A percentile compares a stretch with the other conserved stretches of the same genome.
Conservation (phyloP, 192 early-diverging fungal genomes). For the Coemansia javaensis region DNA sequence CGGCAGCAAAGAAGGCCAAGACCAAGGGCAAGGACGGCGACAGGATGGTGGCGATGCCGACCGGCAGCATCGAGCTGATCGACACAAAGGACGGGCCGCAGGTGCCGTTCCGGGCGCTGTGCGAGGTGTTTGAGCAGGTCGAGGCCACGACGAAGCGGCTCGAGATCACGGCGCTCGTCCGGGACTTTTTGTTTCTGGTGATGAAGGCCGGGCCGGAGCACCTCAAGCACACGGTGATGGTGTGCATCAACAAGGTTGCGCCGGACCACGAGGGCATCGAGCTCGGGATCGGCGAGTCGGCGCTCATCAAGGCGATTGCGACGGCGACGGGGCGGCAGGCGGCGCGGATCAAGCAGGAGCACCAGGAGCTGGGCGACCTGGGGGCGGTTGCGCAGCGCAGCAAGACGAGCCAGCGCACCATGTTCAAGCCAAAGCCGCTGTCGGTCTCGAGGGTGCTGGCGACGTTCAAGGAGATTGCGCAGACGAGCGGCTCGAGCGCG, state of each 20-base stretch:
- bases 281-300: slow-evolving; percentile 90
- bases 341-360: slow-evolving; percentile 74
- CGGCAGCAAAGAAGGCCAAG: slow-evolving; percentile 1
- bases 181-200: slow-evolving; percentile 33
- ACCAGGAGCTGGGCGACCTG: slow-evolving; percentile 77
- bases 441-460: slow-evolving; percentile 78
- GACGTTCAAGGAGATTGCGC: slow-evolving; percentile 81
- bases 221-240: slow-evolving; percentile 67
- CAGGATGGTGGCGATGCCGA: slow-evolving; percentile 2
- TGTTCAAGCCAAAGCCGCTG: slow-evolving; percentile 76
- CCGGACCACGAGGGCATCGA: slow-evolving; percentile 96
- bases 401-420: slow-evolving; percentile 77
- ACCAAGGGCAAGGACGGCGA: slow-evolving; percentile 14
- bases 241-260: slow-evolving; percentile 87
- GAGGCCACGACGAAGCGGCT: slow-evolving; percentile 81
- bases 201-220: slow-evolving; percentile 32
- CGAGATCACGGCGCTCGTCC: slow-evolving; percentile 35
- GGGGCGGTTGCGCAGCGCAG: slow-evolving; percentile 86
- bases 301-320: slow-evolving; percentile 91
- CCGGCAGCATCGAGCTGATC: slow-evolving; percentile 16
- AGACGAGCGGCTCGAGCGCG: slow-evolving; percentile 64
- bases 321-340: slow-evolving; percentile 75
- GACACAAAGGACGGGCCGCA: slow-evolving; percentile 34
- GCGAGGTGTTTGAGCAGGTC: slow-evolving; percentile 84
- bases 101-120: slow-evolving; percentile 76